Evolutionary conservation across 441 rosid genomes (phyloP).

Genomic region (Gossypium davidsonii): DNA sequence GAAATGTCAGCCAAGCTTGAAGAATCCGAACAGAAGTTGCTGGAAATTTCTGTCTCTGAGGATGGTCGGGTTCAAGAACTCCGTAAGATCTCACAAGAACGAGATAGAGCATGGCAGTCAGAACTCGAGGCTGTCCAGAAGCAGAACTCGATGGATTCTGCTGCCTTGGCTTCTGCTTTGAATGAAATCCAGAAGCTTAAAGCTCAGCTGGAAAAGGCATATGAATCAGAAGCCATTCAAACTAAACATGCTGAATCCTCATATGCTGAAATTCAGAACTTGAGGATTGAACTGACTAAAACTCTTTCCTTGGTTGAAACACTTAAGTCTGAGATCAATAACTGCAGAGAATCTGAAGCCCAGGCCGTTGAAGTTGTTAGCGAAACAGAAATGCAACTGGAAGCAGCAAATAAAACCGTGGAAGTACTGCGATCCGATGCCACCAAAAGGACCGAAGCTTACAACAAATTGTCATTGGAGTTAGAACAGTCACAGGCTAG

Average conservation of each 20-base stretch:
- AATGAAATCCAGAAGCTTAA: slow-evolving; percentile 87
- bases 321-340: slow-evolving; percentile 43
- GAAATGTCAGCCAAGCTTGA: slow-evolving; percentile 46
- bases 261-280: slow-evolving; percentile 44
- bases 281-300: slow-evolving; percentile 66
- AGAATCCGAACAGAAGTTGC: slow-evolving; percentile 60
- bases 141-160: slow-evolving; percentile 72
- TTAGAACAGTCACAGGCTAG: slow-evolving; percentile 59
- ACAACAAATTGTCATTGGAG: slow-evolving; percentile 43
- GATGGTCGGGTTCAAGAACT: slow-evolving; percentile 76
- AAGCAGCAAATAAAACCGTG: slow-evolving; percentile 51
- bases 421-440: slow-evolving; percentile 57
- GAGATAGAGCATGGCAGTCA: slow-evolving; percentile 88
- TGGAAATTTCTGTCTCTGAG: slow-evolving; percentile 73
- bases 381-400: slow-evolving; percentile 55
- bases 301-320: slow-evolving; percentile 62
- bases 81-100: slow-evolving; percentile 68
- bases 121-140: slow-evolving; percentile 92
- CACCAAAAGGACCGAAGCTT: slow-evolving; percentile 55
- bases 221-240: slow-evolving; percentile 56
- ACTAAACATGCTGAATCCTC: slow-evolving; percentile 51
- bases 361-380: slow-evolving; percentile 50
- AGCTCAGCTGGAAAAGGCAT: slow-evolving; percentile 54
- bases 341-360: slow-evolving; percentile 75
- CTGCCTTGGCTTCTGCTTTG: slow-evolving; percentile 68